Conservation (phyloP, 148 eudicot genomes). For the Heliosperma pusillum region DNA sequence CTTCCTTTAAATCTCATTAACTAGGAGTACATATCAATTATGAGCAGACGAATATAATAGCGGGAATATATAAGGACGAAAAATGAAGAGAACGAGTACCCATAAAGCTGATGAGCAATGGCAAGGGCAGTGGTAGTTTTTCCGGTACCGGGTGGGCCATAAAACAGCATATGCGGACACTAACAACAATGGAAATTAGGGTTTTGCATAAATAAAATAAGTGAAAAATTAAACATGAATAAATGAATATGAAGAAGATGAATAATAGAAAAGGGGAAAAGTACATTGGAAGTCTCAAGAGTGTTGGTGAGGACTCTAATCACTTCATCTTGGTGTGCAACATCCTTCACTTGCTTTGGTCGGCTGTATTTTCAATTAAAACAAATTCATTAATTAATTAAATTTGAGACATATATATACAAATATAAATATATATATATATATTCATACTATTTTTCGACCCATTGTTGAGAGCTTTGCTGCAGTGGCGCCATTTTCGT, state of each 20-base stretch:
- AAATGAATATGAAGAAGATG: background rate
- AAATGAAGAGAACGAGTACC: slow-evolving; percentile 35
- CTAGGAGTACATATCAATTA: no score
- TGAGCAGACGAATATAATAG: no score
- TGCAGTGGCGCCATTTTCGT: slow-evolving; percentile 68
- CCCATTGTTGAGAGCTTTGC: slow-evolving; percentile 89
- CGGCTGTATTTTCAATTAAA: slow-evolving; percentile 42
- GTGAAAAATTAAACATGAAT: background rate
- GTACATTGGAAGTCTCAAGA: slow-evolving; percentile 78
- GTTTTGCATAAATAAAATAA: slow-evolving; percentile 2
- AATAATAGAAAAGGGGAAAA: background rate
- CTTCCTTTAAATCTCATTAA: no score
- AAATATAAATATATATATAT: background rate
- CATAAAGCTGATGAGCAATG: slow-evolving; percentile 89
- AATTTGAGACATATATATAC: background rate
- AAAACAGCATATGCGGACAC: slow-evolving; percentile 97
- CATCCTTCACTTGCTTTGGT: slow-evolving; percentile 94
- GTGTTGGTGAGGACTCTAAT: slow-evolving; percentile 90
- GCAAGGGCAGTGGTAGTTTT: slow-evolving; percentile 95
- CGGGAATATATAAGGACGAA: no score
- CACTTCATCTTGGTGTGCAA: slow-evolving; percentile 93
- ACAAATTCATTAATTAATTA: no score
- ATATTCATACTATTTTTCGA: slow-evolving; percentile 75
- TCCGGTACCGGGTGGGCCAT: slow-evolving; percentile 96
- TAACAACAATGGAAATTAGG: slow-evolving; percentile 24